These are phyloP conservation scores for Monilinia aucupariae DNA, from an alignment of 2,329 filamentous ascomycete species.

Conservation along the genomic window DNA sequence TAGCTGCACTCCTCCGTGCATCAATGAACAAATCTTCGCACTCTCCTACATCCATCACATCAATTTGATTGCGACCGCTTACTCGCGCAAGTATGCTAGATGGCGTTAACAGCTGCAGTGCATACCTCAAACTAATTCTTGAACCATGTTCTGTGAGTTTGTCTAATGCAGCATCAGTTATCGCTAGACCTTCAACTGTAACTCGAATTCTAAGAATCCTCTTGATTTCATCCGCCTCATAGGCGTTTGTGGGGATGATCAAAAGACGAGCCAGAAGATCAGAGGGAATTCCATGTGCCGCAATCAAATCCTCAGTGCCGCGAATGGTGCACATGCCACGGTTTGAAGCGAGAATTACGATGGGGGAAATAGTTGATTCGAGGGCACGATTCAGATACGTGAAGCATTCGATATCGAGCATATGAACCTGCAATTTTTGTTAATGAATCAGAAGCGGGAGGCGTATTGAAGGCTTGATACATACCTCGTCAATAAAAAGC, in stretches of 20 bases:
- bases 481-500: slow-evolving; percentile 95
- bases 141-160: slow-evolving; percentile 84
- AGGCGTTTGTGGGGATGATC: slow-evolving; percentile 91
- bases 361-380: slow-evolving; percentile 88
- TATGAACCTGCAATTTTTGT: slow-evolving; percentile 67
- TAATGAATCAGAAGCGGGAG: slow-evolving; percentile 1
- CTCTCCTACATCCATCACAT: slow-evolving; percentile 70
- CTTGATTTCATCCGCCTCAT: slow-evolving; percentile 83
- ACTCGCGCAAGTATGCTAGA: slow-evolving; percentile 79
- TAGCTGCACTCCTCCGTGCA: slow-evolving; percentile 67
- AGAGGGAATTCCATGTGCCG: slow-evolving; percentile 87
- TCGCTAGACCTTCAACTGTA: slow-evolving; percentile 71
- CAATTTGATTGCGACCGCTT: slow-evolving; percentile 70
- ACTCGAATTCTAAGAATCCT: slow-evolving; percentile 82
- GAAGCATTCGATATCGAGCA: slow-evolving; percentile 99
- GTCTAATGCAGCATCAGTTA: slow-evolving; percentile 77
- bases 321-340: slow-evolving; percentile 89
- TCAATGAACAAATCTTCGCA: slow-evolving; percentile 82
- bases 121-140: slow-evolving; percentile 85
- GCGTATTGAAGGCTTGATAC: slow-evolving; percentile 20
- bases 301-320: slow-evolving; percentile 74
- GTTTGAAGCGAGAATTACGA: slow-evolving; percentile 96
- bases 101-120: slow-evolving; percentile 69
- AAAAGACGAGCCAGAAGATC: slow-evolving; percentile 91
- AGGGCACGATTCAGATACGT: slow-evolving; percentile 98